Evolutionary conservation across 2,329 filamentous ascomycete species (phyloP).

Genomic region (Coniochaeta sp.): DNA sequence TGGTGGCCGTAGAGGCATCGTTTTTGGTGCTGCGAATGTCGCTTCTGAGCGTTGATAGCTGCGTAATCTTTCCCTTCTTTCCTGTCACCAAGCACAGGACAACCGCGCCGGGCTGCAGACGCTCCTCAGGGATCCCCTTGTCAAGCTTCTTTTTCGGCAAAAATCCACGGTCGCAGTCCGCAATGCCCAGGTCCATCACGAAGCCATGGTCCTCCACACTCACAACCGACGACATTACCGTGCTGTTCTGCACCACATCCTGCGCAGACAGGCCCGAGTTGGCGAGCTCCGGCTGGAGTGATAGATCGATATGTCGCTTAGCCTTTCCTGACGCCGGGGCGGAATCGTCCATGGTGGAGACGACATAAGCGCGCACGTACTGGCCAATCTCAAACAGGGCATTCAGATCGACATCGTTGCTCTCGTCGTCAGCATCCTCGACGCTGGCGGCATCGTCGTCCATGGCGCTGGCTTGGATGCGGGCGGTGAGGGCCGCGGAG

Average conservation of each 20-base stretch:
- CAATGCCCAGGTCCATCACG: slow-evolving; percentile 83
- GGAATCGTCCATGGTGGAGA: slow-evolving; percentile 64
- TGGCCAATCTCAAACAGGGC: slow-evolving; percentile 76
- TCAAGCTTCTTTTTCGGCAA: slow-evolving; percentile 79
- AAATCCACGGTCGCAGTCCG: slow-evolving; percentile 67
- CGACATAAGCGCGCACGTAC: slow-evolving; percentile 78
- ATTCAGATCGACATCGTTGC: slow-evolving; percentile 62
- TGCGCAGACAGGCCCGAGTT: slow-evolving; percentile 69
- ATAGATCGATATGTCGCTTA: slow-evolving; percentile 81
- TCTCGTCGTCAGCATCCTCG: slow-evolving; percentile 30
- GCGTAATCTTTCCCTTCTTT: slow-evolving; percentile 75
- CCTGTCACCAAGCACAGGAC: slow-evolving; percentile 76
- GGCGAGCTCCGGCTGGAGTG: slow-evolving; percentile 68
- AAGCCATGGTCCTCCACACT: slow-evolving; percentile 96
- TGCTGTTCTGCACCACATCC: slow-evolving; percentile 67
- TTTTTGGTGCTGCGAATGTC: slow-evolving; percentile 62
- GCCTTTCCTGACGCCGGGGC: slow-evolving; percentile 47
- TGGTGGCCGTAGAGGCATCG: slow-evolving; percentile 68
- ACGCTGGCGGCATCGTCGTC: slow-evolving; percentile 35
- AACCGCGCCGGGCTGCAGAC: slow-evolving; percentile 75
- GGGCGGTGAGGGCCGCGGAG: slow-evolving; percentile 69
- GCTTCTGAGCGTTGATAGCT: slow-evolving; percentile 69
- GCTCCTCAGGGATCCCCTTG: slow-evolving; percentile 52
- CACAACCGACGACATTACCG: slow-evolving; percentile 77
- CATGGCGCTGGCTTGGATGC: slow-evolving; percentile 62